Base-by-base conservation (phyloP, 805 yeast genomes). In the Candida montana region DNA sequence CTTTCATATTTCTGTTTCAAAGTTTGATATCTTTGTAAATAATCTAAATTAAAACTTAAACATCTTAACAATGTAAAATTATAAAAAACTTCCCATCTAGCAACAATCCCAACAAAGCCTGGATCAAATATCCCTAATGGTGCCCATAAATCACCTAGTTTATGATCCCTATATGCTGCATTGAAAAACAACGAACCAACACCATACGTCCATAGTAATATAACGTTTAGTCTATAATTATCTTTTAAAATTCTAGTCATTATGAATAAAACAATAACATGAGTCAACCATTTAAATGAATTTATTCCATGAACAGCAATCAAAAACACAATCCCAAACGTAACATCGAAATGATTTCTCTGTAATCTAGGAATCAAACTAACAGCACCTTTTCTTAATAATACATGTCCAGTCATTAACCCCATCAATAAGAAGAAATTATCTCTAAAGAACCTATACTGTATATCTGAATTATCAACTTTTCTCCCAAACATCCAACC, bases 61-160 rank as follows among this genome's bases (percentile, higher is more conserved):
- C 89, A 77, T 54, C 97, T 74, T 40, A 93, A 70, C 45, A 91
- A 65, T 1, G 95, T 83, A 63, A 95, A 89, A 63, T 93, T 93
- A 71, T 80, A 93, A 53, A 85, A 87, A 4, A 93, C 97, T 58
- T 93, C 97, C 99, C 99, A 93, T 53, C 98, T 73, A 15, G 79
- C 71, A 46, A 93, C 81, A 12, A 90, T 72, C 1, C 98, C 97
- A 36, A 74, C 72, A 51, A 75, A 82, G 1, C 74, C 72, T 21
- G 64, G 52, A 54, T 88, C 95, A 51, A 85, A 60, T 29, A 74
- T 63, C 0, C 68, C 58, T n/a, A 85, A 59, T 2, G 52, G 46
- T 0, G 70, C 55, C 40, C 57, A 54, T 7, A 79, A 34, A 9
- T 56, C 52, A 0, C 76, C 81, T 35, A 74, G 71, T 18, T 73